phyloP scores from a whole-genome alignment of 1,284 basidiomycete genomes.

The Coriolopsis trogii region DNA sequence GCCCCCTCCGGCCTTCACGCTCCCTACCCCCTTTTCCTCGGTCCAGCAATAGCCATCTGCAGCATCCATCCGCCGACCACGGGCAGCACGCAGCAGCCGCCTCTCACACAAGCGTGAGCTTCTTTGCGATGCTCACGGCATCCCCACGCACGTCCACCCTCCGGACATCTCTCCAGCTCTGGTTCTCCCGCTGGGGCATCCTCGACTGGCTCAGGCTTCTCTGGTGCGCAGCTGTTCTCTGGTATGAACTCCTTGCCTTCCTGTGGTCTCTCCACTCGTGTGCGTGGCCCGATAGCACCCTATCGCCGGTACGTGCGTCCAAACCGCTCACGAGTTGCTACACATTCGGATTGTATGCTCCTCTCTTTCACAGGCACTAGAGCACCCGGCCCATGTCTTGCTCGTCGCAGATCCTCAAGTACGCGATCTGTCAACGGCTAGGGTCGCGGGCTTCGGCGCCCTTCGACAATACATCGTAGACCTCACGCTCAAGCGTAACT shows the following conservation, averaged over 20 bases:
- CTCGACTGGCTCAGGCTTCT: conserved; percentile 48
- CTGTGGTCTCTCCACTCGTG: conserved; percentile 52
- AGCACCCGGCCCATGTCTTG: conserved; percentile 58
- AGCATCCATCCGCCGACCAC: background rate
- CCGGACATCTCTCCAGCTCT: conserved; percentile 9
- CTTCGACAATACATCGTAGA: conserved; percentile 62
- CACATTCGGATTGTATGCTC: too few relatives aligned
- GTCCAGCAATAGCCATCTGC: background rate
- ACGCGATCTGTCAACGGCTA: conserved; percentile 52
- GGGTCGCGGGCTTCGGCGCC: conserved; percentile 40
- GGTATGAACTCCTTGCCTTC: conserved; percentile 65
- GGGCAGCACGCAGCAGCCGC: background rate
- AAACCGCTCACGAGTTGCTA: too few relatives aligned
- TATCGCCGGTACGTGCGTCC: conserved; percentile 20
- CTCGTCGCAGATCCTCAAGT: conserved; percentile 83
- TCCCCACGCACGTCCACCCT: conserved; percentile 9
- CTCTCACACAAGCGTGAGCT: background rate
- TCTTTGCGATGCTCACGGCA: conserved; percentile 19
- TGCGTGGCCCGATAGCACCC: conserved; percentile 50
- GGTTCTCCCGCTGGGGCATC: conserved; percentile 20
- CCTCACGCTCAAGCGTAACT: conserved; percentile 74
- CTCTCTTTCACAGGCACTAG: too few relatives aligned
- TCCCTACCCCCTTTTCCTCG: background rate
- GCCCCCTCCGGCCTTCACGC: background rate
- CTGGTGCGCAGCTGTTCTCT: conserved; percentile 65